Conservation (phyloP, 163 green algal genomes). For the Chlorella variabilis region DNA sequence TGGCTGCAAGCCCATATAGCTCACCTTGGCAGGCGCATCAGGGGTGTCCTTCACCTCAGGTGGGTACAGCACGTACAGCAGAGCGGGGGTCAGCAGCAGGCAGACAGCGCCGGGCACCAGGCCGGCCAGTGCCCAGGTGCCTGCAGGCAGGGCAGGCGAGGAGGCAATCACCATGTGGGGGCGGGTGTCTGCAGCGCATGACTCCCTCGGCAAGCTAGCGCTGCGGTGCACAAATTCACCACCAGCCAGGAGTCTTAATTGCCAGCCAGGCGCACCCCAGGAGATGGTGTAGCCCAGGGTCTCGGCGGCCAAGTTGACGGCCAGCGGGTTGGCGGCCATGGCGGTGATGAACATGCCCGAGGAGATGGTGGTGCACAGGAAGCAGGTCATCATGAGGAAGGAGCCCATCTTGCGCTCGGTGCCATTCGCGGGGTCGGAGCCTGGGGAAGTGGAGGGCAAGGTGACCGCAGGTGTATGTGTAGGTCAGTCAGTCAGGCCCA, state of each 20-base stretch:
- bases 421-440: constrained; percentile 89
- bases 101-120: constrained; percentile 91
- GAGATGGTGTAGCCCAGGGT: constrained; percentile 88
- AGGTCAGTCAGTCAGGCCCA: too few relatives aligned
- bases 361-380: constrained; percentile 89
- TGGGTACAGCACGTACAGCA: constrained; percentile 98
- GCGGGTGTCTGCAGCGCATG: not conserved
- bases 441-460: not conserved
- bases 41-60: constrained; percentile 94
- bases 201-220: too few relatives aligned
- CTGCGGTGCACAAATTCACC: too few relatives aligned
- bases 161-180: not conserved
- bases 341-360: constrained; percentile 99
- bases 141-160: constrained; percentile 33
- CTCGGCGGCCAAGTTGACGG: constrained; percentile 92
- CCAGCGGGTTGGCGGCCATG: constrained; percentile 96
- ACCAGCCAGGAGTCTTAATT: too few relatives aligned
- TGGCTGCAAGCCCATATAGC: too few relatives aligned
- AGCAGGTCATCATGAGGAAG: constrained; percentile 98
- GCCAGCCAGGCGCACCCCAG: constrained; percentile 53
- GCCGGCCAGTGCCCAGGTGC: constrained; percentile 91
- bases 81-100: constrained; percentile 85
- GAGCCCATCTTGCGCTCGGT: constrained; percentile 97
- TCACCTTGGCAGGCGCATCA: constrained; percentile 90
- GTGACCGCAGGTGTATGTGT: too few relatives aligned